phyloP scores from a whole-genome alignment of 2,329 filamentous ascomycete species.

The Penicillium crustosum region DNA sequence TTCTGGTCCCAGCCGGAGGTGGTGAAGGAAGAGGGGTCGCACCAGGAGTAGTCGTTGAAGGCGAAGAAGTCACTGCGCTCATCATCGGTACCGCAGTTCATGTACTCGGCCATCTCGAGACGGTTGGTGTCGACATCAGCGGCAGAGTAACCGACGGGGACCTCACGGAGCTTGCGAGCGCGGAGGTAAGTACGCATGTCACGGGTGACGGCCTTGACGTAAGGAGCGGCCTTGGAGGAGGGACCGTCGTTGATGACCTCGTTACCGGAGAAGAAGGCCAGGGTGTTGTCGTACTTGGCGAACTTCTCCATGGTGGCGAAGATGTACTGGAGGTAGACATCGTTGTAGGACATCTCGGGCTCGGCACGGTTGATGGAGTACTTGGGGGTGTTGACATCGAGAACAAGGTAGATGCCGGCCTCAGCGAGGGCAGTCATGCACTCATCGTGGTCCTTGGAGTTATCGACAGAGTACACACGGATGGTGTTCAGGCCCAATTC shows the following conservation, averaged over 20 bases:
- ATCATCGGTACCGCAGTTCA: conserved; percentile 87
- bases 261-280: conserved; percentile 82
- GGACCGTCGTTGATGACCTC: conserved; percentile 72
- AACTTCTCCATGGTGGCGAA: conserved; percentile 89
- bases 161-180: conserved; percentile 59
- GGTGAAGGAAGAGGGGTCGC: conserved; percentile 74
- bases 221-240: conserved; percentile 67
- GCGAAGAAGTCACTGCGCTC: conserved; percentile 84
- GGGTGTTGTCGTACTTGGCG: conserved; percentile 77
- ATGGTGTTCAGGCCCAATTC: conserved; percentile 86
- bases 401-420: conserved; percentile 86
- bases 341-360: conserved; percentile 79
- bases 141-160: conserved; percentile 73
- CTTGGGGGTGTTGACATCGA: conserved; percentile 86
- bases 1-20: conserved; percentile 81
- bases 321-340: conserved; percentile 77
- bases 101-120: conserved; percentile 81
- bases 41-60: conserved; percentile 80
- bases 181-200: conserved; percentile 72
- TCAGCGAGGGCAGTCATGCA: conserved; percentile 81
- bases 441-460: conserved; percentile 73
- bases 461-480: conserved; percentile 91
- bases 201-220: conserved; percentile 75
- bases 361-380: conserved; percentile 81
- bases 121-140: conserved; percentile 85